Percentiles rank a stretch among this genome's conserved stretches.
Conservation (phyloP, 2,329 filamentous ascomycete species). For the Fusarium sambucinum region DNA sequence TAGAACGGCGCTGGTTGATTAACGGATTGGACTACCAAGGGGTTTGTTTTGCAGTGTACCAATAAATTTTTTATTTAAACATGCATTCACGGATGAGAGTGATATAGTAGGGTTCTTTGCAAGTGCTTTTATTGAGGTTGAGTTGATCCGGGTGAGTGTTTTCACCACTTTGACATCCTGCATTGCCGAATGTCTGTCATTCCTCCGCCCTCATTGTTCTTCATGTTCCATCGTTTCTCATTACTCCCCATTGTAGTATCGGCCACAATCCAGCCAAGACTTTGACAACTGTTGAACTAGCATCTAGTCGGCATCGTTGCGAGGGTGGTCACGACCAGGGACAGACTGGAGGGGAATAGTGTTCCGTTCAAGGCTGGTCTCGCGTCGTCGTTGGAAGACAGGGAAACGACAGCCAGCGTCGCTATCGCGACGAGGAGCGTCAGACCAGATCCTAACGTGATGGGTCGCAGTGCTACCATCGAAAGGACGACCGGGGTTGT, state of each 20-base stretch:
- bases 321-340: background rate
- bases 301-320: background rate
- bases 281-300: background rate
- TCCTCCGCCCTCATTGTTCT: background rate
- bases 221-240: too few species aligned
- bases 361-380: background rate
- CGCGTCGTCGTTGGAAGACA: background rate
- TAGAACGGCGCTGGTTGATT: constrained; percentile 41
- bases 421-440: background rate
- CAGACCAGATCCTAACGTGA: background rate
- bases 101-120: background rate
- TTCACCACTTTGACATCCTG: background rate
- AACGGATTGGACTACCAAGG: constrained; percentile 21
- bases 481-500: background rate
- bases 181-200: background rate
- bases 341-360: background rate
- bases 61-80: constrained; percentile 12
- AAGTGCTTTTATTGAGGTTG: background rate
- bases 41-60: constrained; percentile 22
- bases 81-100: background rate
- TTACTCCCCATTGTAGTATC: background rate
- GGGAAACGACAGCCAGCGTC: background rate
- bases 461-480: too few species aligned
- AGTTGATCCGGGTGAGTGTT: background rate
- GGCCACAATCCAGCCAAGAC: background rate